Evolutionary conservation across 2,329 filamentous ascomycete genomes (phyloP), one percentile per base, ranked within the genome.

Genomic region (Paraconiothyrium sp.): DNA sequence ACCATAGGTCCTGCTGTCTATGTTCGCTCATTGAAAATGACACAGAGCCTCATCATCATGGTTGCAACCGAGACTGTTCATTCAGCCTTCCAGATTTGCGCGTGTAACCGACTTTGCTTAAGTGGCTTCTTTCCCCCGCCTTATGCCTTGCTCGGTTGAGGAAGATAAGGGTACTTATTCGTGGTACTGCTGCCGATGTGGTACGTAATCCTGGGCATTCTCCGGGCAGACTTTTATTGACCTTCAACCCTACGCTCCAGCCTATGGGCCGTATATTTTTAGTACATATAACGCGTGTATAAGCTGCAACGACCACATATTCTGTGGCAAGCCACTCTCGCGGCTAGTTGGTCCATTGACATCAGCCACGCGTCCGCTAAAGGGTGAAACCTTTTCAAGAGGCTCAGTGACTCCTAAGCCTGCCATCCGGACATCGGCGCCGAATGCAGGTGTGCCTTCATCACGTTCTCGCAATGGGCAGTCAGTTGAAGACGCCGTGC

Each of bases 121-220:
- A 37, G 54, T 48, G 55, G 41, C 54, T 22, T 37, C 39, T 35
- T 6, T 51, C 20, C 13, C 47, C 57, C 24, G 48, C 44, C 52
- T 48, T n/a, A 59, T 59, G 57, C 52, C 51, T 54, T 62, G 51
- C 24, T 13, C 1, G 37, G n/a, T 57, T 47, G 52, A 57, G 24
- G 8, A 7, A 24, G 3, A 22, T 24, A 20, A 10, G 30, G 9
- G 46, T 47, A 41, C 13, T 24, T 46, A 49, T 35, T 8, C 5
- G 8, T 62, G 60, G 60, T 62, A 41, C 41, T 62, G 60, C 30
- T 56, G 60, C 22, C 39, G 41, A 24, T 62, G 60, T 32, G 16
- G 39, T 61, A 37, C 24, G 44, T 43, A 32, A 46, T 52, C 14
- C 20, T 49, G 57, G 37, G 11, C 37, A 44, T 46, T 13, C n/a